phyloP scores from a whole-genome alignment of 495 filamentous ascomycete species.

The Xylaria venustula region DNA sequence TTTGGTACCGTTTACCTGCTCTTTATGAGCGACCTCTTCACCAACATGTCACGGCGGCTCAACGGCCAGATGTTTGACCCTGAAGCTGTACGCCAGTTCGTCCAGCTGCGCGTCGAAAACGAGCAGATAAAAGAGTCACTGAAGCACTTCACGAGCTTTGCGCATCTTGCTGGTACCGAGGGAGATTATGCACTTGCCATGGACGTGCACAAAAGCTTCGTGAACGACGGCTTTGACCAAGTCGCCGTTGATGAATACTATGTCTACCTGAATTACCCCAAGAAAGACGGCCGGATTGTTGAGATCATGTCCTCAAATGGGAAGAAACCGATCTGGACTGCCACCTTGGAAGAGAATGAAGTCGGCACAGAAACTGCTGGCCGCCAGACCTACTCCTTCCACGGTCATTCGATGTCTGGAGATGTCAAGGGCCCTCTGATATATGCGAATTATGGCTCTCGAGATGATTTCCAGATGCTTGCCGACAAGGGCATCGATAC shows the following conservation, averaged over 20 bases:
- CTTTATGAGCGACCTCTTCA: conserved; percentile 79
- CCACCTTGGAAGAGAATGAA: conserved; percentile 75
- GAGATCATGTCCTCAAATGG: conserved; percentile 70
- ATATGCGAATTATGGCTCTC: conserved; percentile 89
- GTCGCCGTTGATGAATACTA: conserved; percentile 72
- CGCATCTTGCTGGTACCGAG: conserved; percentile 88
- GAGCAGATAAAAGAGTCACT: conserved; percentile 68
- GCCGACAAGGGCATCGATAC: conserved; percentile 68
- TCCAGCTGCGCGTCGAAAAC: conserved; percentile 66
- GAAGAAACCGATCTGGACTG: conserved; percentile 68
- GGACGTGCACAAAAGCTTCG: conserved; percentile 75
- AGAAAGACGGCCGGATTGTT: conserved; percentile 69
- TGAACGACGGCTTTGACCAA: conserved; percentile 65
- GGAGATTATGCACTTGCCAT: conserved; percentile 80
- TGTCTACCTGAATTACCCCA: conserved; percentile 93
- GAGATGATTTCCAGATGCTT: conserved; percentile 74
- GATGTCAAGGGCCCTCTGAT: conserved; percentile 90
- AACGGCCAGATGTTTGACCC: conserved; percentile 59
- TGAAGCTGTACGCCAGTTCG: conserved; percentile 65
- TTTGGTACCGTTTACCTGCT: conserved; percentile 75
- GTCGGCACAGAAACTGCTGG: conserved; percentile 51
- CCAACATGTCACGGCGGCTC: conserved; percentile 52
- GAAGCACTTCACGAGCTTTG: conserved; percentile 68
- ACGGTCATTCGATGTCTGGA: conserved; percentile 84
- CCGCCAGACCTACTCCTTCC: conserved; percentile 71